Base-by-base conservation (phyloP, 192 early-diverging fungal species). In the Piromyces sp. region DNA sequence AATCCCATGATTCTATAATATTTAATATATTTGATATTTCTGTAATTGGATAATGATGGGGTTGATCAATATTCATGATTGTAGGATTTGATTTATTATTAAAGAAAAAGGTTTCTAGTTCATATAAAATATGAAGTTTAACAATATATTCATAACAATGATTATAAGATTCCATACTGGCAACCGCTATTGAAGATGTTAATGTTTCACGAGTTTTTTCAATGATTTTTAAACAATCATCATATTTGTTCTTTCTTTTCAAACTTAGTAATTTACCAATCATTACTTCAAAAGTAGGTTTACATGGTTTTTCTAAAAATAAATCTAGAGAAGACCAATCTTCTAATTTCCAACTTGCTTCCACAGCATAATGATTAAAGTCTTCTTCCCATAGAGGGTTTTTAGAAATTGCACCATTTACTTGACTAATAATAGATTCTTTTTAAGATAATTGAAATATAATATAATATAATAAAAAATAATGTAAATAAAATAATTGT, bases 101-200 rank as follows among this genome's bases (percentile, higher is more conserved):
- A 9, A 79, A 38, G 9, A n/a, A 84, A 79, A 85, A 83, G 2
- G 82, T 84, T 80, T 94, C 90, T 15, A 93, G 78, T 81, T 94
- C 94, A 37, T 89, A 86, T 26, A 94, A 85, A 86, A 93, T 88
- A 79, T 91, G 89, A 6, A 95, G 85, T 82, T 92, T 90, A 22
- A 93, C 83, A 13, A 91, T 82, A 29, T 82, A 81, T 37, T 91
- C 90, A 79, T 95, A 93, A 3, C 86, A 84, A 4, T 91, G 82
- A 13, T 83, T 79, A 80, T 94, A 95, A 2, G 91, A 89, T 80
- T 93, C 90, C 87, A 91, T 89, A 79, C 89, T 89, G 0, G 92
- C 89, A 30, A 90, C 89, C 0, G 90, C 85, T 14, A 94, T 84
- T 0, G 88, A 84, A 0, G 86, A 85, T 19, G 90, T 87, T 16